Percentiles rank a stretch among this genome's conserved stretches.
Conservation (phyloP, 495 filamentous ascomycete species). For the Talaromyces trachyspermus region DNA sequence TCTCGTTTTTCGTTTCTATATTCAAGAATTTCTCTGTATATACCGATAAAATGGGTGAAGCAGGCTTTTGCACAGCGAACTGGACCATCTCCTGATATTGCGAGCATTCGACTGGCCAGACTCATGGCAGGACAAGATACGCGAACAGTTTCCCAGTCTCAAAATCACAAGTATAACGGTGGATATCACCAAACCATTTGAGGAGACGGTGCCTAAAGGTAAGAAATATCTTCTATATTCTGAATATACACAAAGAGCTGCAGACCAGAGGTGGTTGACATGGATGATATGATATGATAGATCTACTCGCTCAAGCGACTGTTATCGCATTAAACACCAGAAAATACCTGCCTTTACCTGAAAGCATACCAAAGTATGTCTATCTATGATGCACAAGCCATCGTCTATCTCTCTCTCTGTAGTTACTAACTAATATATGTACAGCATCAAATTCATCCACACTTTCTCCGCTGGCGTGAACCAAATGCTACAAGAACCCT, state of each 20-base stretch:
- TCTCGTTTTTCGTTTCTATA: too few relatives aligned
- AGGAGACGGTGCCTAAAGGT: conserved; percentile 6
- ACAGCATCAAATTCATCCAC: conserved; percentile 63
- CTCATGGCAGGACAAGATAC: conserved; percentile 3
- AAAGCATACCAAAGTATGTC: conserved; percentile 5
- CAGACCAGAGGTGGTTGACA: too few relatives aligned
- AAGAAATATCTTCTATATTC: too few relatives aligned
- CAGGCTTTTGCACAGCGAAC: not conserved
- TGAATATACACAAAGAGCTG: too few relatives aligned
- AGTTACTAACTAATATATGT: not conserved
- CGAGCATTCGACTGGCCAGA: not conserved
- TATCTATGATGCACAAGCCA: not conserved
- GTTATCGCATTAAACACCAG: not conserved
- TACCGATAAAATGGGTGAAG: not conserved
- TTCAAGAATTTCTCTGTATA: not conserved
- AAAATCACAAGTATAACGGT: not conserved
- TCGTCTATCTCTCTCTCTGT: not conserved
- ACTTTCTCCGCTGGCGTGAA: conserved; percentile 70
- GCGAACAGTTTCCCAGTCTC: not conserved
- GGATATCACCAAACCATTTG: not conserved
- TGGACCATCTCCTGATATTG: conserved; percentile 5
- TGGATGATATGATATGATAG: conserved; percentile 1
- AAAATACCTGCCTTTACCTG: conserved; percentile 3
- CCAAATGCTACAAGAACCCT: conserved; percentile 51
- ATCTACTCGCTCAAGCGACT: not conserved